Evolutionary conservation across 768 basidiomycete species (phyloP).

Genomic region (Naganishia vaughanmartiniae): DNA sequence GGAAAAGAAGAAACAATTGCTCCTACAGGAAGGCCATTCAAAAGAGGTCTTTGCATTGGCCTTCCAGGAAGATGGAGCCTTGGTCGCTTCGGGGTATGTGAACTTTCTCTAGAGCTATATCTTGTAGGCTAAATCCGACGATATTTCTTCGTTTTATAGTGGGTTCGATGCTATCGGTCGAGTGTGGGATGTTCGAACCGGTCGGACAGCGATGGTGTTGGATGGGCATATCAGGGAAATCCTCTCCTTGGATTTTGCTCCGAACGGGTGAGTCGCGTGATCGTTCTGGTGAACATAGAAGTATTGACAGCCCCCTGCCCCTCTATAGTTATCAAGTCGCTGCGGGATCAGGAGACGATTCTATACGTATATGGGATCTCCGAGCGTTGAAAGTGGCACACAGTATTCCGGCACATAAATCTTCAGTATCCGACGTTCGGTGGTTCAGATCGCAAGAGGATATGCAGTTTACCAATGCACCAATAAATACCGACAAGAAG

Average conservation of each 20-base stretch:
- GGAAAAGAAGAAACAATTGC: slow-evolving; percentile 70
- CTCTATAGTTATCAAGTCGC: slow-evolving; percentile 83
- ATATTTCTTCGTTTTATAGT: slow-evolving; percentile 54
- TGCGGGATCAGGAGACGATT: slow-evolving; percentile 94
- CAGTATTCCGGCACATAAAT: slow-evolving; percentile 93
- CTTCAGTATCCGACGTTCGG: slow-evolving; percentile 89
- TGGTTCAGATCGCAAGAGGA: slow-evolving; percentile 67
- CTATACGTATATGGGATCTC: slow-evolving; percentile 98
- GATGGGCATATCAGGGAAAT: slow-evolving; percentile 95
- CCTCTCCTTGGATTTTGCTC: slow-evolving; percentile 84
- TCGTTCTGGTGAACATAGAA: slow-evolving; percentile 1
- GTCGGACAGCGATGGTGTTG: slow-evolving; percentile 93
- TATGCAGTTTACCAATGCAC: slow-evolving; percentile 25
- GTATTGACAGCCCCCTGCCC: not conserved
- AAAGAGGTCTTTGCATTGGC: slow-evolving; percentile 95
- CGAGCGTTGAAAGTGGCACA: slow-evolving; percentile 86
- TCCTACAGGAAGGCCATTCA: slow-evolving; percentile 93
- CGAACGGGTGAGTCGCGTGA: slow-evolving; percentile 74
- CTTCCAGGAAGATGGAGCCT: slow-evolving; percentile 90
- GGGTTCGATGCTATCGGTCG: slow-evolving; percentile 95
- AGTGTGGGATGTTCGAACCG: slow-evolving; percentile 94
- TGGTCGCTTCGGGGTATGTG: slow-evolving; percentile 85
- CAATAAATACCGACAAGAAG: slow-evolving; percentile 30
- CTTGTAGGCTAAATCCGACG: not conserved
- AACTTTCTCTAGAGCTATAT: not conserved